Conservation (phyloP, 2,329 filamentous ascomycete species). For the Clonostachys solani region DNA sequence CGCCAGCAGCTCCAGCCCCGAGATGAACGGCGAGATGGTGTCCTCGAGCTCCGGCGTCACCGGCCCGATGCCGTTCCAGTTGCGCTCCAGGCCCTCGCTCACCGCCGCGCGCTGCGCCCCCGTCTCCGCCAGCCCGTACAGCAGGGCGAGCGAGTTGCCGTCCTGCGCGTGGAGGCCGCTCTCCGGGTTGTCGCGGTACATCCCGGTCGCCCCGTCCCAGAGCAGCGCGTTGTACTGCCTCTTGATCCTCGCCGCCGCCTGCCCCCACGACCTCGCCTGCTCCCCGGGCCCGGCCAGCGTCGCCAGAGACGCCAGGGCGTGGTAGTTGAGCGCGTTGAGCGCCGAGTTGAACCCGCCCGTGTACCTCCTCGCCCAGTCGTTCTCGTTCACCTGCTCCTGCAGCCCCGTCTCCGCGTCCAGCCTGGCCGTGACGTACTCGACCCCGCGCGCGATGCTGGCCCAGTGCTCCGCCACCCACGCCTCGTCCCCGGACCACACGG, state of each 20-base stretch:
- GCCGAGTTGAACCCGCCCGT: slow-evolving; percentile 21
- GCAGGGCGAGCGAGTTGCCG: slow-evolving; percentile 41
- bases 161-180: slow-evolving; percentile 42
- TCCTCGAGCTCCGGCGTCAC: slow-evolving; percentile 23
- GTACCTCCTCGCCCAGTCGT: slow-evolving; percentile 21
- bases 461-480: slow-evolving; percentile 34
- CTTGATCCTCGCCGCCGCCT: not conserved
- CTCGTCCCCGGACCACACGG: slow-evolving; percentile 39
- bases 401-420: slow-evolving; percentile 7
- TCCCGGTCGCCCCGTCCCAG: slow-evolving; percentile 7
- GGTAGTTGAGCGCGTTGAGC: slow-evolving; percentile 23
- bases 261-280: not conserved
- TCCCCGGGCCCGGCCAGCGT: not conserved
- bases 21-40: slow-evolving; percentile 28
- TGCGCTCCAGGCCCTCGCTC: slow-evolving; percentile 9
- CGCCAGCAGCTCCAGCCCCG: slow-evolving; percentile 23
- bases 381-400: slow-evolving; percentile 9
- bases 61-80: slow-evolving; percentile 20
- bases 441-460: slow-evolving; percentile 15
- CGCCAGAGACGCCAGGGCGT: slow-evolving; percentile 14
- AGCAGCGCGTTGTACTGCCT: not conserved
- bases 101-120: not conserved
- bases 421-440: not conserved
- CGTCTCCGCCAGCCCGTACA: slow-evolving; percentile 4
- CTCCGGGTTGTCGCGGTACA: slow-evolving; percentile 43